Base-by-base conservation (phyloP, 2,329 filamentous ascomycete species). In the Lojkania enalia region DNA sequence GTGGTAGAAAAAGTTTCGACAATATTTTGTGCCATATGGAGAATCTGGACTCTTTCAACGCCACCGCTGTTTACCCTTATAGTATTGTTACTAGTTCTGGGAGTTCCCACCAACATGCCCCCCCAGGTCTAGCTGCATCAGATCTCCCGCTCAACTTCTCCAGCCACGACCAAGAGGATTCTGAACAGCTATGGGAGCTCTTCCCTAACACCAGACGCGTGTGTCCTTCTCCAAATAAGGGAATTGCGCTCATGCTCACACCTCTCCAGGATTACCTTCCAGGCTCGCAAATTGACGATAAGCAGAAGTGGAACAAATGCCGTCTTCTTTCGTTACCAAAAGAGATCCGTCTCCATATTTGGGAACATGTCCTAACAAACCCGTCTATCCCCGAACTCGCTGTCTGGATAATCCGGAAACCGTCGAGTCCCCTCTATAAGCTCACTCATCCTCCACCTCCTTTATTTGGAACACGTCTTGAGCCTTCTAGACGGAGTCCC, bases 281-380 rank as follows among this genome's bases (percentile, higher is more conserved):
- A 18, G 29, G 31, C 4, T 31, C 16, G 16, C 23, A 44, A 4
- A 18, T 15, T 12, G 9, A 14, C 15, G 19, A 13, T 19, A 38
- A n/a, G 13, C 15, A 11, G 20, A 6, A 20, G 14, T 50, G 43
- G 46, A 46, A 45, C 1, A 54, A 44, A 41, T 45, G 51, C 37
- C 49, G 45, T 20, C 37, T 63, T 2, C 38, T 61, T 0, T 57
- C 55, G 11, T 38, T 64, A 11, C 59, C 59, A 2, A 51, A 53
- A 15, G 52, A 60, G 23, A 40, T 64, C 12, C 52, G 60, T 1
- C 45, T 58, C 2, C 39, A 54, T 16, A 64, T 64, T n/a, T 64
- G 52, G 43, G 39, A 23, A 27, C 54, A 59, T 35, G 48, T 51
- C 6, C 18, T 63, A 12, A 55, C 48, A 4, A 54, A 60, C 31